phyloP scores from a whole-genome alignment of 2,329 filamentous ascomycete genomes.

The Cadophora gregata region DNA sequence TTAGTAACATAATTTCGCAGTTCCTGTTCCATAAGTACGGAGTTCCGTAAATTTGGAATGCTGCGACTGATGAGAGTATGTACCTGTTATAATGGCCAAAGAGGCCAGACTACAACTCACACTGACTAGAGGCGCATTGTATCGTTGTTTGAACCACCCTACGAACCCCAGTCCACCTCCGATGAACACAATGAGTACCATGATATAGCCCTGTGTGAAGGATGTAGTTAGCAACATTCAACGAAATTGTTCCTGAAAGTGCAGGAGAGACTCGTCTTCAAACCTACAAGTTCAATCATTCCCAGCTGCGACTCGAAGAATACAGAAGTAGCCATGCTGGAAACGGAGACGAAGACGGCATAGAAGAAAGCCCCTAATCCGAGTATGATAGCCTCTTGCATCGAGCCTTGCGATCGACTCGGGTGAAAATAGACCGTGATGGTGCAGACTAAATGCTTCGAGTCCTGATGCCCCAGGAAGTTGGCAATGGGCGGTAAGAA shows the following conservation, averaged over 20 bases:
- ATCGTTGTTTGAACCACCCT: constrained; percentile 83
- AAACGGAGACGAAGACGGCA: constrained; percentile 74
- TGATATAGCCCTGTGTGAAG: constrained; percentile 63
- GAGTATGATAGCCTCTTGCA: constrained; percentile 83
- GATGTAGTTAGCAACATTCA: not conserved
- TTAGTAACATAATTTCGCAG: not conserved
- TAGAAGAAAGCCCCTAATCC: constrained; percentile 81
- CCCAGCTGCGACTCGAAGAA: constrained; percentile 73
- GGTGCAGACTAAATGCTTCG: constrained; percentile 92
- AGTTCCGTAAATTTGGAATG: not conserved
- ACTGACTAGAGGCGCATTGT: constrained; percentile 81
- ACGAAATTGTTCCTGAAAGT: not conserved
- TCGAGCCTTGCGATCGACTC: constrained; percentile 82
- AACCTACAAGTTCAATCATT: constrained; percentile 59
- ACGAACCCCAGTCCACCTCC: constrained; percentile 87
- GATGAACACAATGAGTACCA: constrained; percentile 83
- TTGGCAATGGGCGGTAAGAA: constrained; percentile 76
- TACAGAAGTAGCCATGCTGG: constrained; percentile 88
- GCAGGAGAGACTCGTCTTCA: not conserved
- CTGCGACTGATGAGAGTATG: not conserved
- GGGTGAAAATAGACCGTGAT: constrained; percentile 96
- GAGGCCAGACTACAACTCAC: constrained; percentile 86
- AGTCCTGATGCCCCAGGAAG: constrained; percentile 82
- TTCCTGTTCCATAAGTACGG: not conserved
- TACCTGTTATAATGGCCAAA: constrained; percentile 78